Percentiles rank a stretch among this genome's conserved stretches.
These are phyloP conservation scores for Laetiporus sulphureus DNA, from an alignment of 1,284 basidiomycete species.

Conservation along the genomic window DNA sequence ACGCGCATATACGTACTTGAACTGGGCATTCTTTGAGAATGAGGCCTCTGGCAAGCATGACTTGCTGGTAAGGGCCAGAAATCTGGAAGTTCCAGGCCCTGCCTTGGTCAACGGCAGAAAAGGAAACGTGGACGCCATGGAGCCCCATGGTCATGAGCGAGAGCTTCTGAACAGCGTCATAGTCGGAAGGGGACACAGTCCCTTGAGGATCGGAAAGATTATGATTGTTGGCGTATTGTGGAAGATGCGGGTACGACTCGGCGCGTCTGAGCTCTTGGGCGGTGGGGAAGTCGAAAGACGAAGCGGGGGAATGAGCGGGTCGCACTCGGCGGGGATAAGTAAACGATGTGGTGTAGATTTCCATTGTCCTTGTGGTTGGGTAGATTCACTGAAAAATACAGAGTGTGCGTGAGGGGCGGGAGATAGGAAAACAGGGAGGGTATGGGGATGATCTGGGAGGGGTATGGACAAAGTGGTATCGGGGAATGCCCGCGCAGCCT, in stretches of 20 bases:
- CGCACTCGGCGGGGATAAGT: slow-evolving; percentile 76
- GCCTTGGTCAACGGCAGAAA: slow-evolving; percentile 65
- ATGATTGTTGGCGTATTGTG: slow-evolving; percentile 34
- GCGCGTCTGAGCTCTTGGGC: slow-evolving; percentile 34
- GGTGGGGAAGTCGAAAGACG: slow-evolving; percentile 56
- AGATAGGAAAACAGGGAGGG: slow-evolving; percentile 31
- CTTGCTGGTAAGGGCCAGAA: slow-evolving; percentile 88
- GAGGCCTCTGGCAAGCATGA: slow-evolving; percentile 85
- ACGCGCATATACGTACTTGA: slow-evolving; percentile 39
- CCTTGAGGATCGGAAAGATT: slow-evolving; percentile 27
- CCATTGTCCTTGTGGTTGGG: slow-evolving; percentile 49
- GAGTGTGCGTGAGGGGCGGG: slow-evolving; percentile 19
- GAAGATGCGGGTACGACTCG: slow-evolving; percentile 34
- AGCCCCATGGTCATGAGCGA: slow-evolving; percentile 73
- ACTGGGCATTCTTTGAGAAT: slow-evolving; percentile 88
- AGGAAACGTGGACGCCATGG: slow-evolving; percentile 79
- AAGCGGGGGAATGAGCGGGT: slow-evolving; percentile 54
- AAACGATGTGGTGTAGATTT: slow-evolving; percentile 90
- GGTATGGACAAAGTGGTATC: slow-evolving; percentile 35
- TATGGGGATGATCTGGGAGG: slow-evolving; percentile 28
- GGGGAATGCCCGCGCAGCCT: slow-evolving; percentile 25
- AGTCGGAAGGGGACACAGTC: slow-evolving; percentile 39
- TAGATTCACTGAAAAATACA: slow-evolving; percentile 27
- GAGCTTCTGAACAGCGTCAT: slow-evolving; percentile 77
- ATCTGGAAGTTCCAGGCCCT: slow-evolving; percentile 86